A percentile compares a stretch with the other conserved stretches of the same genome.
Evolutionary conservation across 805 yeast species (phyloP).

Genomic region (Candida sithepensis): DNA sequence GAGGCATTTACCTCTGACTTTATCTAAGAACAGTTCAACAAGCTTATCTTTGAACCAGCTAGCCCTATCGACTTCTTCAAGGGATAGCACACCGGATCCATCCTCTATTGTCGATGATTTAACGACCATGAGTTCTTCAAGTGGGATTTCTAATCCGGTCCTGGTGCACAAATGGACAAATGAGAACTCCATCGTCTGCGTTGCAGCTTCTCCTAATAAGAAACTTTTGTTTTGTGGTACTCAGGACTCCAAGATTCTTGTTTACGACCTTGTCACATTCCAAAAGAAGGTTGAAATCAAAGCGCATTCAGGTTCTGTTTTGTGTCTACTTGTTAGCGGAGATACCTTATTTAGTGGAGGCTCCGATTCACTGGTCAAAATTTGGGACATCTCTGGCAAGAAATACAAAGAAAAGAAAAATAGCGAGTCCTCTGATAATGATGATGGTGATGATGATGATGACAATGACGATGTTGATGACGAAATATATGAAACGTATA

Average conservation of each 20-base stretch:
- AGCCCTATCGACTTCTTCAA: conserved; percentile 2
- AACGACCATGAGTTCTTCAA: neutral
- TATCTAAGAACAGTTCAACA: conserved; percentile 4
- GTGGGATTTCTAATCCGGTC: conserved; percentile 5
- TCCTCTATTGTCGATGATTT: neutral
- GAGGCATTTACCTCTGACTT: conserved; percentile 15
- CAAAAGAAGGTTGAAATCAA: conserved; percentile 48
- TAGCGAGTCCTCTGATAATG: neutral
- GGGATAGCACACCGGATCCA: conserved; percentile 10
- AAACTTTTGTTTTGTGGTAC: conserved; percentile 82
- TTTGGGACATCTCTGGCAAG: conserved; percentile 57
- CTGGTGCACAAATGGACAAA: conserved; percentile 70
- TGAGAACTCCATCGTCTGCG: conserved; percentile 68
- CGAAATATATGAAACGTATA: conserved; percentile 41
- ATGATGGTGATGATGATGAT: neutral
- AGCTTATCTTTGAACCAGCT: conserved; percentile 4
- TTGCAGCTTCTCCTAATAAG: conserved; percentile 55
- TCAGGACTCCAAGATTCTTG: conserved; percentile 74
- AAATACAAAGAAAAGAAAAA: neutral
- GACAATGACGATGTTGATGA: conserved; percentile 4
- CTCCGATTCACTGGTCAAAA: conserved; percentile 82
- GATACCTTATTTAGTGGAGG: conserved; percentile 76
- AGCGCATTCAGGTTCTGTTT: conserved; percentile 73
- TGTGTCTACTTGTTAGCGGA: conserved; percentile 63
- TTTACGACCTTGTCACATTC: conserved; percentile 64